A percentile compares a stretch with the other conserved stretches of the same genome.
These are phyloP conservation scores for Rubroboletus satanas DNA, from an alignment of 768 basidiomycete species.

Conservation along the genomic window DNA sequence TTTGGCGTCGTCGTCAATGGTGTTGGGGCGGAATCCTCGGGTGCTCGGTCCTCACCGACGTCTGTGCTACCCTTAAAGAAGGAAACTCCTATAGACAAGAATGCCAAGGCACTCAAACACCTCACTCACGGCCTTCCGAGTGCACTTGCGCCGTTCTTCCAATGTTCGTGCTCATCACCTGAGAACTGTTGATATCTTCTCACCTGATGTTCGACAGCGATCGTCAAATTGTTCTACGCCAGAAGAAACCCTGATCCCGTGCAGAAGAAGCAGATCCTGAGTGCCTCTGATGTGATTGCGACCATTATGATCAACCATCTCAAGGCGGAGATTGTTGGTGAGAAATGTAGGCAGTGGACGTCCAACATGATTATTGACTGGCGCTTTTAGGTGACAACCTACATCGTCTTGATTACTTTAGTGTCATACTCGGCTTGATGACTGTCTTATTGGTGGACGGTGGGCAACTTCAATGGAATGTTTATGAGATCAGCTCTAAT, in stretches of 20 bases:
- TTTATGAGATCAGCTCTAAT: conserved; percentile 1
- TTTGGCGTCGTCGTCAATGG: conserved; percentile 33
- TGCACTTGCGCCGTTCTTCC: conserved; percentile 78
- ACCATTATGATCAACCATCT: conserved; percentile 71
- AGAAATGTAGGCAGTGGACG: conserved; percentile 25
- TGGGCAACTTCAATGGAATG: conserved; percentile 21
- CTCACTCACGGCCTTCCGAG: conserved; percentile 74
- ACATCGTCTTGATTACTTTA: conserved; percentile 46
- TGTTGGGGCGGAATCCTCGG: conserved; percentile 23
- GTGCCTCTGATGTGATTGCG: conserved; percentile 67
- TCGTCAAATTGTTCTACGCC: conserved; percentile 83
- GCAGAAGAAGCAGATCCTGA: conserved; percentile 74
- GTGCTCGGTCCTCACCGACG: conserved; percentile 15
- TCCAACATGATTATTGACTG: conserved; percentile 7
- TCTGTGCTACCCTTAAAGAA: conserved; percentile 34
- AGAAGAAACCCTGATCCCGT: conserved; percentile 69
- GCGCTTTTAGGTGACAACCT: conserved; percentile 37
- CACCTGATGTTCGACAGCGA: conserved; percentile 44
- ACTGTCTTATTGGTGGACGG: conserved; percentile 57
- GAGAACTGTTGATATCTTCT: conserved; percentile 2
- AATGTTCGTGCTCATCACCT: conserved; percentile 49
- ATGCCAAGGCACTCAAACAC: conserved; percentile 75
- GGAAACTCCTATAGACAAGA: conserved; percentile 52
- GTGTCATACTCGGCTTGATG: conserved; percentile 50
- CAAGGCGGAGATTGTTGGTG: conserved; percentile 49